Conservation (phyloP, 352 stramenopile species). For the Pythium scleroteichum region DNA sequence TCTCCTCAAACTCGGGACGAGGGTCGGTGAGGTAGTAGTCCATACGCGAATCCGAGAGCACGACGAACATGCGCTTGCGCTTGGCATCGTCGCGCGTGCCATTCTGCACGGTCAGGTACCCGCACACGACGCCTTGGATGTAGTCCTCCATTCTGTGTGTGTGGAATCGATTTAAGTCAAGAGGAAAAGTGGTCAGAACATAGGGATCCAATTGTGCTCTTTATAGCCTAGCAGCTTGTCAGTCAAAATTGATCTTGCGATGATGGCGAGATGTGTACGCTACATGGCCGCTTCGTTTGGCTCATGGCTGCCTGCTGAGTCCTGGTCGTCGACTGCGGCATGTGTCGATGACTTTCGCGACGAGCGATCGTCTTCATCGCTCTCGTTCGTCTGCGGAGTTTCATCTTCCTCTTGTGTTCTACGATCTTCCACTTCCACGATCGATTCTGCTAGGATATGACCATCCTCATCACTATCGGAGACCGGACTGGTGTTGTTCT, state of each 20-base stretch:
- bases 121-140: slow-evolving; percentile 66
- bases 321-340: background rate
- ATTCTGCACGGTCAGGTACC: slow-evolving; percentile 63
- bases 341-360: background rate
- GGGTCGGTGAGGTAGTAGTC: slow-evolving; percentile 71
- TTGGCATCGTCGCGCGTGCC: slow-evolving; percentile 49
- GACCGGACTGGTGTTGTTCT: slow-evolving; percentile 32
- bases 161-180: background rate
- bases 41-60: slow-evolving; percentile 74
- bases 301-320: background rate
- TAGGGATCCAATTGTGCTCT: background rate
- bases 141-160: slow-evolving; percentile 60
- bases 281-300: background rate
- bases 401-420: background rate
- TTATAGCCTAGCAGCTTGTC: background rate
- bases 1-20: slow-evolving; percentile 55
- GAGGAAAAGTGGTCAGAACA: background rate
- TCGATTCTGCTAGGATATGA: background rate
- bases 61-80: slow-evolving; percentile 61
- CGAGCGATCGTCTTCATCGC: slow-evolving; percentile 19
- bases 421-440: background rate
- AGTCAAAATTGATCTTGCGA: slow-evolving; percentile 7
- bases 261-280: background rate
- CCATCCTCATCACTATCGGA: too few relatives aligned
- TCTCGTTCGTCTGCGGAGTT: slow-evolving; percentile 29